Percentiles rank a stretch among this genome's conserved stretches.
Evolutionary conservation across 345 rosid species (phyloP).

Genomic region (Kandelia obovata): DNA sequence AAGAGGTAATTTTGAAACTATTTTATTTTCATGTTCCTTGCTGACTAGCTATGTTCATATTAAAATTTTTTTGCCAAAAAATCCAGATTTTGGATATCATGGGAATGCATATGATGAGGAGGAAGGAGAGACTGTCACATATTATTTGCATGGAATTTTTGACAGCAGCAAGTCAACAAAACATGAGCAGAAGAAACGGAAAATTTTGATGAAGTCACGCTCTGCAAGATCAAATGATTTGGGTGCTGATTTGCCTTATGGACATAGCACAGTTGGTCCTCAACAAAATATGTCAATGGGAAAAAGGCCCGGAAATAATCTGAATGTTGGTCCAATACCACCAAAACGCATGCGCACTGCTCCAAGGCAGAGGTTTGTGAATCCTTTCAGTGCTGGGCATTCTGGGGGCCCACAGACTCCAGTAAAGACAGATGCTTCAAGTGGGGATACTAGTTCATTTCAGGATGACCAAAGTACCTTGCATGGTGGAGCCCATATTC

Average conservation of each 20-base stretch:
- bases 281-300: slow-evolving; percentile 52
- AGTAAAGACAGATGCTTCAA: slow-evolving; percentile 78
- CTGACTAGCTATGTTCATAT: slow-evolving; percentile 15
- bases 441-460: slow-evolving; percentile 93
- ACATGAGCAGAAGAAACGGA: slow-evolving; percentile 59
- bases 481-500: slow-evolving; percentile 65
- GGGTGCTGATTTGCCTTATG: slow-evolving; percentile 58
- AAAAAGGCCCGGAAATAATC: slow-evolving; percentile 65
- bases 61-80: slow-evolving; percentile 26
- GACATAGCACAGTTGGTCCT: slow-evolving; percentile 38
- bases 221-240: slow-evolving; percentile 53
- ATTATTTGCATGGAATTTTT: slow-evolving; percentile 60
- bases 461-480: slow-evolving; percentile 91
- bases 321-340: slow-evolving; percentile 63
- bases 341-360: slow-evolving; percentile 91
- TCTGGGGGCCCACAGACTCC: slow-evolving; percentile 48
- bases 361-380: slow-evolving; percentile 65
- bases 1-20: slow-evolving; percentile 52
- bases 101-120: slow-evolving; percentile 67
- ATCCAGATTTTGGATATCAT: slow-evolving; percentile 58
- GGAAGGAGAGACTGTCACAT: slow-evolving; percentile 76
- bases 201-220: slow-evolving; percentile 47
- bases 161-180: slow-evolving; percentile 58
- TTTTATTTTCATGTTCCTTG: slow-evolving; percentile 6
- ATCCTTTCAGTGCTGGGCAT: slow-evolving; percentile 61